Conservation (phyloP, 805 yeast species). For the Hyphopichia homilentoma region DNA sequence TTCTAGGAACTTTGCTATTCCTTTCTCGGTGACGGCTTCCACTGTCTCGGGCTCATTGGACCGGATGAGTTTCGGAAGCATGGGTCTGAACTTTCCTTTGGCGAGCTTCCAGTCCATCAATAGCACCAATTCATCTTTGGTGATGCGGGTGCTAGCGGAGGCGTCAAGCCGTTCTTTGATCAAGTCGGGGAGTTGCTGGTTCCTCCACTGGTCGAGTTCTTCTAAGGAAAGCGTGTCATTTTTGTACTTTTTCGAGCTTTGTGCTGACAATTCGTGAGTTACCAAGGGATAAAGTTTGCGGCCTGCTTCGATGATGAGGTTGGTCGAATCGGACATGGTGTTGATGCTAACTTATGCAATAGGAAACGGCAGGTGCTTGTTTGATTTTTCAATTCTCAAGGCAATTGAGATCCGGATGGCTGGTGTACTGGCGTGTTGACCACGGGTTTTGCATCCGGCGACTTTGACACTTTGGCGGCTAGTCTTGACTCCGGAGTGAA, state of each 20-base stretch:
- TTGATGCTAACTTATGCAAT: background rate
- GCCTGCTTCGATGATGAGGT: constrained; percentile 13
- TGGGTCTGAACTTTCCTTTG: constrained; percentile 43
- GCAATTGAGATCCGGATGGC: too few species aligned
- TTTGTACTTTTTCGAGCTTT: constrained; percentile 21
- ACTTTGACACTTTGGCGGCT: constrained; percentile 11
- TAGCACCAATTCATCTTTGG: constrained; percentile 36
- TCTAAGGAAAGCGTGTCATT: constrained; percentile 21
- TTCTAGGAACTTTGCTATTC: constrained; percentile 12
- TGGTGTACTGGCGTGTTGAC: too few species aligned
- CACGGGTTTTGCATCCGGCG: constrained; percentile 7
- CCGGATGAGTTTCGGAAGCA: constrained; percentile 36
- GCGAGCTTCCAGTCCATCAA: constrained; percentile 50
- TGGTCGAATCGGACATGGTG: background rate
- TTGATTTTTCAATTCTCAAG: background rate
- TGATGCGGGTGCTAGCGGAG: constrained; percentile 21
- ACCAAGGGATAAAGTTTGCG: constrained; percentile 22
- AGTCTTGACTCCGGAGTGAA: constrained; percentile 43
- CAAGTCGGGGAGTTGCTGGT: constrained; percentile 21
- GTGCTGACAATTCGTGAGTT: constrained; percentile 23
- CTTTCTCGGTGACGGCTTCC: constrained; percentile 25
- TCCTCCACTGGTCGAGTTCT: constrained; percentile 39
- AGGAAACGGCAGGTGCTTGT: background rate
- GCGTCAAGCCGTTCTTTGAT: constrained; percentile 20
- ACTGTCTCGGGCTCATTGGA: constrained; percentile 32